These are phyloP conservation scores for Crithidia fasciculata DNA, from an alignment of 208 protist species.

Conservation along the genomic window DNA sequence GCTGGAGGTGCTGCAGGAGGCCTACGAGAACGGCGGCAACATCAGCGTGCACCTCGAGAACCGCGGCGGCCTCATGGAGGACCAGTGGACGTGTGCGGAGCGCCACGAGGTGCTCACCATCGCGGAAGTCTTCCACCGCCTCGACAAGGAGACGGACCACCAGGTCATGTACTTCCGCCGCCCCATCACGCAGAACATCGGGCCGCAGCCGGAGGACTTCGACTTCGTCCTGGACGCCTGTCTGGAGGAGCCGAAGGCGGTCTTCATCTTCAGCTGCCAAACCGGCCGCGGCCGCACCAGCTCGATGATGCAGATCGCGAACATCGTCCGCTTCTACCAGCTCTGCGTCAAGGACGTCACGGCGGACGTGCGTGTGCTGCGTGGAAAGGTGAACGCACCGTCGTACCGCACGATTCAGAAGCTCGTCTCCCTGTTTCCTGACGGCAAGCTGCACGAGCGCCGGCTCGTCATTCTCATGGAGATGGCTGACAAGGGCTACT, in stretches of 20 bases:
- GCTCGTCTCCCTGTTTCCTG: conserved; percentile 86
- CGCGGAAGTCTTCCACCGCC: conserved; percentile 62
- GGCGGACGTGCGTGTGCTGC: conserved; percentile 72
- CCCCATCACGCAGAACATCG: conserved; percentile 84
- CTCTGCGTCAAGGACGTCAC: conserved; percentile 74
- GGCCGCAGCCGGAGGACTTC: conserved; percentile 81
- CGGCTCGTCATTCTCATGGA: conserved; percentile 83
- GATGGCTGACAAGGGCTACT: conserved; percentile 86
- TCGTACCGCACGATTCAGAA: conserved; percentile 88
- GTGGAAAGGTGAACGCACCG: conserved; percentile 44
- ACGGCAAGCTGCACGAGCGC: conserved; percentile 87
- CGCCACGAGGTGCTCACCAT: conserved; percentile 63
- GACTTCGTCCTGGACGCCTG: conserved; percentile 87
- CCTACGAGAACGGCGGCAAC: conserved; percentile 84
- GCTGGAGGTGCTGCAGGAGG: conserved; percentile 84
- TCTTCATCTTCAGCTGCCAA: conserved; percentile 90
- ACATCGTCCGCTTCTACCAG: conserved; percentile 91
- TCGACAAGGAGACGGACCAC: conserved; percentile 39
- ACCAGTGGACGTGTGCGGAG: conserved; percentile 88
- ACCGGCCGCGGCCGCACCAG: conserved; percentile 80
- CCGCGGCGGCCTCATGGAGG: conserved; percentile 72
- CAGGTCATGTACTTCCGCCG: conserved; percentile 77
- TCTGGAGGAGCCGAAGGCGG: conserved; percentile 71
- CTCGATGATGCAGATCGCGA: conserved; percentile 88
- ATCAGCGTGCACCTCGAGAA: conserved; percentile 78